Evolutionary conservation across 345 rosid species (phyloP).

Genomic region (Pseudoturritis turrita): DNA sequence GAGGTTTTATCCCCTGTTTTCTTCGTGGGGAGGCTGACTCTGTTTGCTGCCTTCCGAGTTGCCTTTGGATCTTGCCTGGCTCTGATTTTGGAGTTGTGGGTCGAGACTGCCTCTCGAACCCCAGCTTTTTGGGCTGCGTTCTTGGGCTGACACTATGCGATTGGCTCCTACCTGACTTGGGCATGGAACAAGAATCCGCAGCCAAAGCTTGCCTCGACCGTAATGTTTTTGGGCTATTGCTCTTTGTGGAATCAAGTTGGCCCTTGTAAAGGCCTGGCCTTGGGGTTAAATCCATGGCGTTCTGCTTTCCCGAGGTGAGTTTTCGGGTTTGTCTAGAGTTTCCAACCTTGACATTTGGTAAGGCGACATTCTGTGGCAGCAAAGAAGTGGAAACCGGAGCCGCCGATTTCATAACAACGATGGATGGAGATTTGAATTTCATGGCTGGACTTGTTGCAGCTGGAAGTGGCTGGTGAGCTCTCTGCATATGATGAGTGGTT

Average conservation of each 20-base stretch:
- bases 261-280: conserved; percentile 36
- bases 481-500: conserved; percentile 30
- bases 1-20: conserved; percentile 34
- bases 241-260: conserved; percentile 29
- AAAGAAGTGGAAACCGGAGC: conserved; percentile 31
- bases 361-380: conserved; percentile 22
- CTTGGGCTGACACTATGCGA: conserved; percentile 46
- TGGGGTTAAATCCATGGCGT: conserved; percentile 44
- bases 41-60: conserved; percentile 37
- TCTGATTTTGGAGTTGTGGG: conserved; percentile 38
- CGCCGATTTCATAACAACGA: conserved; percentile 46
- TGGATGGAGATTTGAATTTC: conserved; percentile 43
- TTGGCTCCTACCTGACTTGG: conserved; percentile 36
- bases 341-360: conserved; percentile 30
- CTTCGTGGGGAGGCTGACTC: conserved; percentile 46
- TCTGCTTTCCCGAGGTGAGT: conserved; percentile 38
- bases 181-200: conserved; percentile 27
- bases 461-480: conserved; percentile 34
- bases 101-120: conserved; percentile 42
- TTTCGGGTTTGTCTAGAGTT: conserved; percentile 33
- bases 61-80: conserved; percentile 38
- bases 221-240: conserved; percentile 24
- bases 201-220: conserved; percentile 34
- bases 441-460: conserved; percentile 32
- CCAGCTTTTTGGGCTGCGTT: conserved; percentile 48